Evolutionary conservation across 306 rosid genomes (phyloP), one percentile per base, ranked within the genome.

Genomic region (Castanopsis chinensis): DNA sequence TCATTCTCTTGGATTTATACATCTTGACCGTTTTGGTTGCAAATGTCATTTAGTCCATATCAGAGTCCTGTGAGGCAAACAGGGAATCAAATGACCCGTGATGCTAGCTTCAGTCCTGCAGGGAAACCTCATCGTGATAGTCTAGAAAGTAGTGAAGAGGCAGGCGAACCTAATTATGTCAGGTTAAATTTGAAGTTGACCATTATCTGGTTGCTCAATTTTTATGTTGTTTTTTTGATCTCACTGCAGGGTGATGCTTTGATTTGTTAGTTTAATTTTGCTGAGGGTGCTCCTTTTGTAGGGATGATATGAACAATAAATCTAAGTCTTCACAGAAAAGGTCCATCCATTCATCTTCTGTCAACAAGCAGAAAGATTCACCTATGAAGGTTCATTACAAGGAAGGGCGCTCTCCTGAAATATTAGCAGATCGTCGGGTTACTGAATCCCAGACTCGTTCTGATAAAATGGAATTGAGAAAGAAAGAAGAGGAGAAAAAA

Each of bases 371-470:
- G 78, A 91, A 75, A 73, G 86, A 49, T 83, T 78, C 89, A 80
- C 72, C 85, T 72, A 79, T 80, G 64, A 90, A 86, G 81, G 59
- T 78, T 33, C 72, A 3, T 85, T 43, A 68, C 15, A 83, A 79
- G 83, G 90, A 85, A 27, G 83, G 63, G 18, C 72, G 49, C 41
- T 87, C 89, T 85, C 87, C 88, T 71, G 91, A 87, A 83, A 88
- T 81, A 85, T 72, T 54, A 67, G 72, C 78, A 6, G 83, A 64
- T 63, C 87, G 25, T 53, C 63, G 59, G 30, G 78, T 59, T 73
- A 73, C 90, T 30, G 86, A 85, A 59, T 61, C 80, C 78, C 77
- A 3, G 25, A 69, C 68, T 73, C 71, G 30, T 71, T 28, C 54
- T 72, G 91, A 87, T 80, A 54, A 67, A 56, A 75, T 63, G 73